A percentile compares a stretch with the other conserved stretches of the same genome.
phyloP scores from a whole-genome alignment of 192 early-diverging fungal species.

The Dispira parvispora region DNA sequence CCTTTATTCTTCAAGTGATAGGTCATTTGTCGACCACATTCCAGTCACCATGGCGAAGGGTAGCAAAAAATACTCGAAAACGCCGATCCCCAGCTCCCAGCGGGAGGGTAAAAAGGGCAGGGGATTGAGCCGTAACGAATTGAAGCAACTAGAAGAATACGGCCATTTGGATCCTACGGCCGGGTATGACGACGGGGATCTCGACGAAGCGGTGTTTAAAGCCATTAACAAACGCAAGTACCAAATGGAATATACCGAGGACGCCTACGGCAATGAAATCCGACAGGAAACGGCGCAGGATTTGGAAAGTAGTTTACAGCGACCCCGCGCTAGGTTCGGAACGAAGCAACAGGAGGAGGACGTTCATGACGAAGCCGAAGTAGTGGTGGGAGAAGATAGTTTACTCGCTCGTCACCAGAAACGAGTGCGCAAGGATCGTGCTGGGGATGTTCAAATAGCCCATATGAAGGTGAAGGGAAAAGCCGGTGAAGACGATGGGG shows the following conservation, averaged over 20 bases:
- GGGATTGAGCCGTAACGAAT: too few species aligned
- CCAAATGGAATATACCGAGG: neutral
- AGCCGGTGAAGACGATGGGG: too few species aligned
- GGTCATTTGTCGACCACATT: too few species aligned
- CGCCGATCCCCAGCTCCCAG: too few species aligned
- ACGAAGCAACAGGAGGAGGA: neutral
- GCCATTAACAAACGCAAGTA: neutral
- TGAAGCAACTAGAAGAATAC: constrained; percentile 1
- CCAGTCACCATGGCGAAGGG: too few species aligned
- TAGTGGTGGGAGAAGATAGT: neutral
- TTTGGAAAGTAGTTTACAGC: neutral
- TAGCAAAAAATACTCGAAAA: too few species aligned
- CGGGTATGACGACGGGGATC: neutral
- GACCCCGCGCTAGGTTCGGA: neutral
- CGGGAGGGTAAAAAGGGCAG: too few species aligned
- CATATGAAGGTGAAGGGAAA: too few species aligned
- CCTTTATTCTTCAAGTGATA: too few species aligned
- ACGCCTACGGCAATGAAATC: neutral
- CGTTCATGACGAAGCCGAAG: neutral
- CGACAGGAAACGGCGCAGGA: neutral
- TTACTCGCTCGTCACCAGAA: neutral
- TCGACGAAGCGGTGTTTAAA: neutral
- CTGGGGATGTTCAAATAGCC: too few species aligned
- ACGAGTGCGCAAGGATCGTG: too few species aligned
- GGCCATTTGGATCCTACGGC: neutral